Evolutionary conservation across 2,329 filamentous ascomycete genomes (phyloP), one percentile per base, ranked within the genome.

Genomic region (Pseudopyricularia javanii): DNA sequence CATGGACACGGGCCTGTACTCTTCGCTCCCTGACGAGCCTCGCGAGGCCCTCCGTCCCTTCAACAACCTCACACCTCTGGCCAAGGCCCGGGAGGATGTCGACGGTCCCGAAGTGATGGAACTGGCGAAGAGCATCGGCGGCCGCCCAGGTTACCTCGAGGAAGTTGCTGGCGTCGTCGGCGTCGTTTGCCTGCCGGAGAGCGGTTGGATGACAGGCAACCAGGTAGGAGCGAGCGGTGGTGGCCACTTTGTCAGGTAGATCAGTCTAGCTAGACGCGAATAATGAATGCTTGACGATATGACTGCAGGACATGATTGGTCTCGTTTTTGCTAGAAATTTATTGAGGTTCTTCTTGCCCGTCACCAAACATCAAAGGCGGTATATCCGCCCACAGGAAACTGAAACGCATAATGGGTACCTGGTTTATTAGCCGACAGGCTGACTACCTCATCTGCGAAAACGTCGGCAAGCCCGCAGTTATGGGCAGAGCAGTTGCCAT

Each of bases 141-240:
- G 79, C 12, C 73, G 82, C 56, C 78, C 77, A 4, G 86, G 76
- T 3, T 87, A 86, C 62, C 77, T 80, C 28, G 70, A 74, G 50
- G 87, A 91, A 69, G 74, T 91, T 65, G 87, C 85, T 0, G 87
- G 86, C 1, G 76, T 88, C 5, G 82, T 90, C 20, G 85, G 78
- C 2, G 89, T 91, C 85, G 68, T 91, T 20, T 88, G 85, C 63
- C 76, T 77, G 6, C 72, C 74, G 5, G 88, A 91, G 63, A 76
- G 78, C n/a, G 76, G 72, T 7, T 91, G 86, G 86, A 84, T 80
- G 61, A 91, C 87, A 0, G 88, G 88, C 1, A 83, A 79, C 61
- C 78, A 86, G 32, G 73, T 88, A n/a, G 86, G 81, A 65, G 83
- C 83, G 14, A 88, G 87, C 59, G 84, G 85, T 3, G 70, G 70